Percentiles rank a stretch among this genome's conserved stretches.
phyloP scores from a whole-genome alignment of 768 basidiomycete species.

The Termitomyces sp. region DNA sequence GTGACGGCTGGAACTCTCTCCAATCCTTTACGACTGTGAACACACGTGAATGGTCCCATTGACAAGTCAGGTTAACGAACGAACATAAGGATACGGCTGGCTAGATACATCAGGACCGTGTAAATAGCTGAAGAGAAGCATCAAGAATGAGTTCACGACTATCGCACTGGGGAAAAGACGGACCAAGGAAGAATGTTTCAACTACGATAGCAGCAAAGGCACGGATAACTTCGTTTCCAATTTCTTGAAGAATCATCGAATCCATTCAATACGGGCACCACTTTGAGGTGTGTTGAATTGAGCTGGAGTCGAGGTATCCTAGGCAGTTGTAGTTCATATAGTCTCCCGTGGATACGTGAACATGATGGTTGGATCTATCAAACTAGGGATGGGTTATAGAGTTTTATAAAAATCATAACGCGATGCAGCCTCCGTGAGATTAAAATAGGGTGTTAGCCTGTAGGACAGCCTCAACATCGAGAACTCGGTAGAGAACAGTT shows the following conservation, averaged over 20 bases:
- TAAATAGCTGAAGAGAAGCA: conserved; percentile 1
- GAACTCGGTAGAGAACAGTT: too few relatives aligned
- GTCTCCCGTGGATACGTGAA: too few relatives aligned
- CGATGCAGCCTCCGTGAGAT: too few relatives aligned
- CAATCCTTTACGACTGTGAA: conserved; percentile 6
- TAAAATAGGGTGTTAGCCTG: too few relatives aligned
- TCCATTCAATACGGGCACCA: neutral
- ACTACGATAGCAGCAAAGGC: conserved; percentile 5
- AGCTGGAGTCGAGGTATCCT: neutral
- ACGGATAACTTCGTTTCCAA: conserved; percentile 9
- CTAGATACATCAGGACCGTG: conserved; percentile 3
- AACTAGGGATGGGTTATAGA: too few relatives aligned
- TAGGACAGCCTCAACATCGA: too few relatives aligned
- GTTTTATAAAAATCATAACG: too few relatives aligned
- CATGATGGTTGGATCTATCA: too few relatives aligned
- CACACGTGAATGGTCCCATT: neutral
- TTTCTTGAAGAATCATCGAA: neutral
- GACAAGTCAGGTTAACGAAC: neutral
- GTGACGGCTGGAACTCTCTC: conserved; percentile 5
- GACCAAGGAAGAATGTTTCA: conserved; percentile 11
- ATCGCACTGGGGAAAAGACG: neutral
- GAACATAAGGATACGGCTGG: conserved; percentile 5
- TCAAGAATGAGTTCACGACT: neutral
- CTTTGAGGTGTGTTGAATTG: neutral
- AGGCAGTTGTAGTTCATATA: neutral